Evolutionary conservation across 495 filamentous ascomycete species (phyloP).

Genomic region (Talaromyces stipitatus): DNA sequence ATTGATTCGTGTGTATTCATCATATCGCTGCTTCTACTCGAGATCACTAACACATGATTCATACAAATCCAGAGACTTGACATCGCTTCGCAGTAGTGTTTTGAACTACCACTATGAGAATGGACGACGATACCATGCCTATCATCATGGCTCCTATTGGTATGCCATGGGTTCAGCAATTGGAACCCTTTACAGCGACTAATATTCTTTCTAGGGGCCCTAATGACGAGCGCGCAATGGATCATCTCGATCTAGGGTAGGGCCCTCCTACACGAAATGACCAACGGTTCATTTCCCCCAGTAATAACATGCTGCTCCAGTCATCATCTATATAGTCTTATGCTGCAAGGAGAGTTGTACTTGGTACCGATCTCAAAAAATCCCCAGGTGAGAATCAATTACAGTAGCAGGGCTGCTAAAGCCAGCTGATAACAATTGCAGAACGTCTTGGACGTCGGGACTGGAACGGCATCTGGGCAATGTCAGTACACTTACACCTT

Average conservation of each 20-base stretch:
- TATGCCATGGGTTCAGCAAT: background rate
- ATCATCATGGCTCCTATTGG: constrained; percentile 20
- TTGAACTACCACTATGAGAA: constrained; percentile 25
- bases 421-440: too few relatives aligned
- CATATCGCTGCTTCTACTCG: background rate
- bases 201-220: constrained; percentile 17
- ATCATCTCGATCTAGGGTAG: constrained; percentile 22
- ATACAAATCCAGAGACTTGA: background rate
- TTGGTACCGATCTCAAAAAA: constrained; percentile 21
- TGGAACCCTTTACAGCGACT: background rate
- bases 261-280: constrained; percentile 2
- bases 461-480: too few relatives aligned
- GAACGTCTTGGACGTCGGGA: too few relatives aligned
- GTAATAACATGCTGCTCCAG: too few relatives aligned
- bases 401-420: too few relatives aligned
- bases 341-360: constrained; percentile 20
- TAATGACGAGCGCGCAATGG: constrained; percentile 27
- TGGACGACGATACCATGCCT: constrained; percentile 29
- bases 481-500: constrained; percentile 14
- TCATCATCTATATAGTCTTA: constrained; percentile 28
- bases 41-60: background rate
- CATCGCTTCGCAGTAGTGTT: constrained; percentile 9
- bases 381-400: constrained; percentile 38
- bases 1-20: background rate
- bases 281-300: constrained; percentile 10